Base-by-base conservation (phyloP, 2,329 filamentous ascomycete species). In the Xylaria sp. region DNA sequence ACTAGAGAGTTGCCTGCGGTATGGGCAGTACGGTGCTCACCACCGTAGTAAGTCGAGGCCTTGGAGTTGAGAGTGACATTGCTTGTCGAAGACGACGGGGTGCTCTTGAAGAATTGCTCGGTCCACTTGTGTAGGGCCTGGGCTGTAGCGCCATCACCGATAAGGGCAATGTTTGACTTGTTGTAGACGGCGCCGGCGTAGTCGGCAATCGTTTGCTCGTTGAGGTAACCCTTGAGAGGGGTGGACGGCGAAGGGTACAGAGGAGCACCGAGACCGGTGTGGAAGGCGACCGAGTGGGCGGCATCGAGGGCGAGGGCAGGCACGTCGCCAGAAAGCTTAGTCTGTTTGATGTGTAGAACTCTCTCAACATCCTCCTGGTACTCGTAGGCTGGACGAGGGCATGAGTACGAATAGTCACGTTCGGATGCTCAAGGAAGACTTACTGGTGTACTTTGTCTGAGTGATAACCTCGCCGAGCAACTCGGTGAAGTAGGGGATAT, bases 401-500 rank as follows among this genome's bases (percentile, higher is more conserved):
- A 59, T 72, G 51, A 69, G 63, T 55, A 64, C 40, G 9, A 55
- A 14, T 53, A 46, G 61, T 12, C 47, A 35, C 31, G 38, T 38
- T 52, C 65, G 67, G 63, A 59, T 55, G 53, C 62, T 58, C 31
- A 37, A 58, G 38, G 66, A 54, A 67, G 47, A 78, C 87, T 80
- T 80, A 91, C 88, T 84, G 69, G 89, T 88, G 79, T 92, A 99
- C 82, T 92, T 95, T 72, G 94, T 96, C 80, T 92, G 83, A 65
- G 90, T 89, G 74, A 95, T 85, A 73, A 97, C 91, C 84, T 99
- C 96, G 75, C 90, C 92, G 71, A 99, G 87, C 69, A 99, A 86
- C 84, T 99, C 95, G 74, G 93, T 88, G 79, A 97, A 99, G 87
- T 98, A 99, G 71, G 95, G 95, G 70, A 99, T 88, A 78, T 99